phyloP scores from a whole-genome alignment of 768 basidiomycete species.

The Podaxis sp. region DNA sequence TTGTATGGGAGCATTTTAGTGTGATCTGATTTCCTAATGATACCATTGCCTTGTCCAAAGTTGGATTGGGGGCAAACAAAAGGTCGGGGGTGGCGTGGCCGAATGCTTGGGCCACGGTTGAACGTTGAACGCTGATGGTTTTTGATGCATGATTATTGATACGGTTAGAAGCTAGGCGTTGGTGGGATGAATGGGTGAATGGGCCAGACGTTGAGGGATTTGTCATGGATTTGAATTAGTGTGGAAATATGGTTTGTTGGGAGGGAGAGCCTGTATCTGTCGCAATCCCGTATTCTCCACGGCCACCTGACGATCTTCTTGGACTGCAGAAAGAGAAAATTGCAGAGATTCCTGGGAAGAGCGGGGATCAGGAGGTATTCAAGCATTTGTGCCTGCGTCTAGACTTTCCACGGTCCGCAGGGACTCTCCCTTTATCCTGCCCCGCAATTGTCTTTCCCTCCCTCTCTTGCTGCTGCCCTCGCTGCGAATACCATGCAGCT shows the following conservation, averaged over 20 bases:
- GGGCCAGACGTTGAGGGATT: neutral
- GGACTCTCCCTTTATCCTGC: constrained; percentile 3
- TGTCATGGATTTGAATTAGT: constrained; percentile 10
- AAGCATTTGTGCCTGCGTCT: neutral
- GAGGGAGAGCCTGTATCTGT: neutral
- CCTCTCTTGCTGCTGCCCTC: neutral
- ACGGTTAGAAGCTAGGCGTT: neutral
- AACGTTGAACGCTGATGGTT: neutral
- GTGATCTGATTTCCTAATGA: constrained; percentile 13
- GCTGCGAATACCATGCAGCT: constrained; percentile 33
- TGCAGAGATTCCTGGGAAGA: neutral
- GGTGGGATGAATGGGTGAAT: neutral
- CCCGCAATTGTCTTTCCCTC: neutral
- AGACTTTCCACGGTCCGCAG: neutral
- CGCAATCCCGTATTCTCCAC: neutral
- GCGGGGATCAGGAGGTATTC: neutral
- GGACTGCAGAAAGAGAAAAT: neutral
- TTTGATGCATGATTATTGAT: neutral
- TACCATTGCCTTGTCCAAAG: constrained; percentile 8
- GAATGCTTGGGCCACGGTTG: neutral
- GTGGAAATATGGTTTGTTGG: neutral
- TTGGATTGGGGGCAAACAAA: neutral
- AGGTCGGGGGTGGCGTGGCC: neutral
- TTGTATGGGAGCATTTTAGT: constrained; percentile 8
- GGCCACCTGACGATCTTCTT: constrained; percentile 4